Evolutionary conservation across 192 early-diverging fungal genomes (phyloP).

Genomic region (Paraglomus occultum): DNA sequence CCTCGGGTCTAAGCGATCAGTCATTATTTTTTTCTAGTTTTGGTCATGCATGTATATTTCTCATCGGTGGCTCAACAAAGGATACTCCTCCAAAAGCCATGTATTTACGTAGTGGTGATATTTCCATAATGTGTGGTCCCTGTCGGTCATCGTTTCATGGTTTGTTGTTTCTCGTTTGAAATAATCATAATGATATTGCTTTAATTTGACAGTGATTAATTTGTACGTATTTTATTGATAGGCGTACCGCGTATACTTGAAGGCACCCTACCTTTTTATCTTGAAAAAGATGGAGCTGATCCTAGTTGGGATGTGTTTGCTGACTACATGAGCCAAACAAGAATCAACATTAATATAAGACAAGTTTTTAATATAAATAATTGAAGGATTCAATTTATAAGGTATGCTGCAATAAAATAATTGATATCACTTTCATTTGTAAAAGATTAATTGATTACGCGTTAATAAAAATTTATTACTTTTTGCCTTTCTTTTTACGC

Average conservation of each 20-base stretch:
- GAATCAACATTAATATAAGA: conserved; percentile 92
- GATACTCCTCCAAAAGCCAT: conserved; percentile 71
- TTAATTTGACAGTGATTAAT: background rate
- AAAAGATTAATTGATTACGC: too few relatives aligned
- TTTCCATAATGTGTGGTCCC: conserved; percentile 82
- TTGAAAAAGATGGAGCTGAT: conserved; percentile 48
- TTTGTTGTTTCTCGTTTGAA: conserved; percentile 29
- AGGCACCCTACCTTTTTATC: conserved; percentile 63
- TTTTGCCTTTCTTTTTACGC: too few relatives aligned
- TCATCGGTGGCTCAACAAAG: conserved; percentile 73
- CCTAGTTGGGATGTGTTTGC: conserved; percentile 66
- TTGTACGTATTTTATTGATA: conserved; percentile 23
- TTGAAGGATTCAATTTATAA: too few relatives aligned
- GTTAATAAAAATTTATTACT: too few relatives aligned
- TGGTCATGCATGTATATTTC: conserved; percentile 74
- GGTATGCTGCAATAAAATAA: too few relatives aligned
- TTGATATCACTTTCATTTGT: too few relatives aligned
- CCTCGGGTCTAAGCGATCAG: background rate
- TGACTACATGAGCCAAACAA: conserved; percentile 62
- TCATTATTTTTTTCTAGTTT: conserved; percentile 44
- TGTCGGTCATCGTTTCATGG: conserved; percentile 82
- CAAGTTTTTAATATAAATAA: conserved; percentile 57
- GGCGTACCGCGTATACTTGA: conserved; percentile 80
- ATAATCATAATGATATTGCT: conserved; percentile 25
- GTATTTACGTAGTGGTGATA: conserved; percentile 81